Percentiles rank a stretch among this genome's conserved stretches.
Conservation (phyloP, 768 basidiomycete species). For the Fibroporia radiculosa region DNA sequence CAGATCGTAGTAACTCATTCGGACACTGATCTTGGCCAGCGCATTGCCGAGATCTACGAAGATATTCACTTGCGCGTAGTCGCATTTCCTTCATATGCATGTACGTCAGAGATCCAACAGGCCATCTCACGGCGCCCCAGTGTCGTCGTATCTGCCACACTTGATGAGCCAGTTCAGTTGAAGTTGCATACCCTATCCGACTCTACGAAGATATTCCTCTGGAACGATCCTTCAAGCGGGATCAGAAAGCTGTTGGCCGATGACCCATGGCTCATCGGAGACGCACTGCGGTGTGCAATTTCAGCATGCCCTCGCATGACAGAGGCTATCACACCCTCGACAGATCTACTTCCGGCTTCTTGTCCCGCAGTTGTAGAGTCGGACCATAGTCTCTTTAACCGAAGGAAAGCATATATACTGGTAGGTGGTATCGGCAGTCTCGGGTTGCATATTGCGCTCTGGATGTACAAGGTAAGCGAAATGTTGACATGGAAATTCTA, state of each 20-base stretch:
- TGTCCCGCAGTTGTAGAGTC: too few species aligned
- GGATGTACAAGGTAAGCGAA: conserved; percentile 31
- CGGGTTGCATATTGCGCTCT: conserved; percentile 30
- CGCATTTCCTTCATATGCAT: background rate
- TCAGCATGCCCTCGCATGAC: too few species aligned
- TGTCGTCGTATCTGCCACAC: conserved; percentile 12
- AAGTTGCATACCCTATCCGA: too few species aligned
- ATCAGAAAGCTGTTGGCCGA: too few species aligned
- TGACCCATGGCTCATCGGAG: too few species aligned
- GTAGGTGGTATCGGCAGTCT: conserved; percentile 33
- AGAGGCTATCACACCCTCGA: too few species aligned
- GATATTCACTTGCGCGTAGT: background rate
- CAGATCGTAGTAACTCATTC: conserved; percentile 4
- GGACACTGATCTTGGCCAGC: background rate
- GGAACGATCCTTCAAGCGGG: too few species aligned
- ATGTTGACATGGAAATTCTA: too few species aligned
- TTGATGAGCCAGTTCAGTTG: too few species aligned
- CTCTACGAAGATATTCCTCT: too few species aligned
- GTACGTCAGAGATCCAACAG: background rate
- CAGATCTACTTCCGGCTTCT: too few species aligned
- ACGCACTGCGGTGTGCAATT: too few species aligned
- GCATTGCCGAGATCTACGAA: background rate
- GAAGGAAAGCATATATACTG: conserved; percentile 28
- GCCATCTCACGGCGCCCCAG: background rate
- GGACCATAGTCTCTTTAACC: conserved; percentile 15